Evolutionary conservation across 2,329 filamentous ascomycete genomes (phyloP), one percentile per base, ranked within the genome.

Genomic region (Aplosporella prunicola): DNA sequence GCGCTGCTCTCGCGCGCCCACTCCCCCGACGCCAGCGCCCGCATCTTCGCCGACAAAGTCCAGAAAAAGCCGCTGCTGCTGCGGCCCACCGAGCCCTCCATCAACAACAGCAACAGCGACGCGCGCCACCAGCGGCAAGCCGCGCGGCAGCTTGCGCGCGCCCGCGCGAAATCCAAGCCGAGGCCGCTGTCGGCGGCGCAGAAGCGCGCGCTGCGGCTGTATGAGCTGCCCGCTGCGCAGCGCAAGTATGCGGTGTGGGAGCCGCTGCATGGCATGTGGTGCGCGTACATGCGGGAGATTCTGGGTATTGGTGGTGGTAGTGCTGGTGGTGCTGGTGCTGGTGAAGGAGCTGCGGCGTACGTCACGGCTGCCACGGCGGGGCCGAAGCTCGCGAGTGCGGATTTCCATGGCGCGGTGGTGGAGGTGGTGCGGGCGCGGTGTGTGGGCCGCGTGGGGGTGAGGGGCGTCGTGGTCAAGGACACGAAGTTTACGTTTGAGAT

Each of bases 401-500:
- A 98, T 61, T 89, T 87, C 51, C 88, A 96, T 57, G 91, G 91
- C 2, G 88, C 89, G 11, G 67, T 78, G 48, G 58, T 95, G 14
- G 78, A 87, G 62, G 85, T 96, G 15, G 82, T 89, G 39, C 66
- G 88, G 49, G 91, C 87, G 57, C 65, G 74, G 20, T 95, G 88
- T 56, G 74, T 81, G 11, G 78, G 82, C 37, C 71, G 89, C 11
- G 88, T 98, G 1, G 89, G 91, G 0, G 62, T 89, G 37, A 75
- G 69, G 50, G 91, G 91, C 11, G 89, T 96, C 49, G 82, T 96
- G 43, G 77, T 95, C 26, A 78, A 84, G 56, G 91, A 98, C 63
- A 80, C 82, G 35, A 86, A 82, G 56, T 89, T 82, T 52, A 80
- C 82, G 2, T 84, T 96, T 60, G 83, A 93, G 57, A 64, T 98